Percentiles rank a stretch among this genome's conserved stretches.
Conservation (phyloP, 2,329 filamentous ascomycete species). For the Aureobasidium sp. region DNA sequence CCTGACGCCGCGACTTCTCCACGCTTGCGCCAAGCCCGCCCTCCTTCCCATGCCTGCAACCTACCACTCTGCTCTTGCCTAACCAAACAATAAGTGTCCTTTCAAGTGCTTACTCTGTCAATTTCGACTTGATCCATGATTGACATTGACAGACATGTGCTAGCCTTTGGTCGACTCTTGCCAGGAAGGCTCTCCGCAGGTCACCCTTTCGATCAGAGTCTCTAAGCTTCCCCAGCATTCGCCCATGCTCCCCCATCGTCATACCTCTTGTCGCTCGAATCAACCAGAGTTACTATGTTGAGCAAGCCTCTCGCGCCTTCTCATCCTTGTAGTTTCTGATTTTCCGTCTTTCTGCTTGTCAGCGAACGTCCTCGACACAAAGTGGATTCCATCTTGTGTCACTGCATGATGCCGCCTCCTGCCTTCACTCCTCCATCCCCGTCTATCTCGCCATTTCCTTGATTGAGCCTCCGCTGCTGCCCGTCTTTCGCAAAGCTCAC, state of each 20-base stretch:
- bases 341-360: not conserved
- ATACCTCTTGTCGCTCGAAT: not conserved
- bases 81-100: not conserved
- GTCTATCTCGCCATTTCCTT: not conserved
- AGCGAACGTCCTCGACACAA: not conserved
- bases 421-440: not conserved
- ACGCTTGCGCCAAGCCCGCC: not conserved
- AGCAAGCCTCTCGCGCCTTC: not conserved
- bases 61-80: not conserved
- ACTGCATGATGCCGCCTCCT: conserved; percentile 12
- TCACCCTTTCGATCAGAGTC: not conserved
- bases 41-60: not conserved
- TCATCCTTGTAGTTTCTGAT: not conserved
- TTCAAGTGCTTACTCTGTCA: not conserved
- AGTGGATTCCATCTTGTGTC: not conserved
- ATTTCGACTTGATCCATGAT: not conserved
- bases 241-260: conserved; percentile 3
- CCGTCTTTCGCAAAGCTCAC: not conserved
- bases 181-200: not conserved
- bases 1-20: conserved; percentile 9
- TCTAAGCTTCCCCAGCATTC: conserved; percentile 11
- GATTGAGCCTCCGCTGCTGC: not conserved
- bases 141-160: not conserved
- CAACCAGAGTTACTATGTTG: not conserved
- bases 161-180: not conserved